phyloP scores from a whole-genome alignment of 75 land plant genomes.

The Pinus albicaulis region DNA sequence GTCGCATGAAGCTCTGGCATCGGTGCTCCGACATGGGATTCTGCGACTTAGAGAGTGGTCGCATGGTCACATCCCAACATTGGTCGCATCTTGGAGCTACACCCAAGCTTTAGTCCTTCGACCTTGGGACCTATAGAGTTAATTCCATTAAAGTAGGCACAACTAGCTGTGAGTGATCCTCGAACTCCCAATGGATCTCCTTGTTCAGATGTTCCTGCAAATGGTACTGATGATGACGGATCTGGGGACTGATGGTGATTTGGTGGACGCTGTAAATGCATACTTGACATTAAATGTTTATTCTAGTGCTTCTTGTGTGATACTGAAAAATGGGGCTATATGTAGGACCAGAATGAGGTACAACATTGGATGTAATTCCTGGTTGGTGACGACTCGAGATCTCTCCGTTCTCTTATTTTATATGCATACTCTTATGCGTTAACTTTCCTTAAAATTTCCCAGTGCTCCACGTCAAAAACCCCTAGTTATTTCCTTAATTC shows the following conservation, averaged over 20 bases:
- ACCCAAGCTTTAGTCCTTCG: too few species aligned
- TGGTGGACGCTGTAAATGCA: slow-evolving; percentile 28
- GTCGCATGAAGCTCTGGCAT: too few species aligned
- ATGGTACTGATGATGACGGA: slow-evolving; percentile 44
- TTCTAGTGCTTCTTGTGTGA: slow-evolving; percentile 49
- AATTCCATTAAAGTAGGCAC: background rate
- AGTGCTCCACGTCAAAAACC: slow-evolving; percentile 58
- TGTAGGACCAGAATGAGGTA: slow-evolving; percentile 20
- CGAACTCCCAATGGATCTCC: slow-evolving; percentile 47
- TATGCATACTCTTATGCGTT: slow-evolving; percentile 27
- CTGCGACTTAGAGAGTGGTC: too few species aligned
- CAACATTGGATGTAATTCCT: background rate
- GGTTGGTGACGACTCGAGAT: background rate
- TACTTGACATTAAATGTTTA: slow-evolving; percentile 12
- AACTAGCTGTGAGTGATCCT: background rate
- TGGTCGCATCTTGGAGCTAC: too few species aligned
- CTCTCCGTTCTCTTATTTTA: slow-evolving; percentile 18
- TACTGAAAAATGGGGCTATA: slow-evolving; percentile 35
- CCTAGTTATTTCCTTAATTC: slow-evolving; percentile 55
- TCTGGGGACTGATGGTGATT: slow-evolving; percentile 6
- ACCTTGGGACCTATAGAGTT: too few species aligned
- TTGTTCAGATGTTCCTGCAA: slow-evolving; percentile 38
- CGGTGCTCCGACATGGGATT: too few species aligned
- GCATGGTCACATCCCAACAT: too few species aligned
- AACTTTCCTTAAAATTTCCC: slow-evolving; percentile 47